Percentiles rank a stretch among this genome's conserved stretches.
phyloP scores from a whole-genome alignment of 257 asterid genomes.

The Penstemon barbatus region DNA sequence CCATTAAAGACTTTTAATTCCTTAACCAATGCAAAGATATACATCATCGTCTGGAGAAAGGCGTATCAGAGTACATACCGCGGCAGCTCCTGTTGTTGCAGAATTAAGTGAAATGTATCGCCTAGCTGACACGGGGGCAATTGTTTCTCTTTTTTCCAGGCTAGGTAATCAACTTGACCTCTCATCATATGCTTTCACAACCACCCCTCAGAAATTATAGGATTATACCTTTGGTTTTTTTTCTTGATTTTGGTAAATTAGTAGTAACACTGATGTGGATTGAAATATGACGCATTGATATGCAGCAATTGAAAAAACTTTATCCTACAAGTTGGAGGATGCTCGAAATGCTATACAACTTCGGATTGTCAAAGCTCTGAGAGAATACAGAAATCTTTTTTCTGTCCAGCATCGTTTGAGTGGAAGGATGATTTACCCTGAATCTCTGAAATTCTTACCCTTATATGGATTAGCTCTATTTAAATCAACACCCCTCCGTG shows the following conservation, averaged over 20 bases:
- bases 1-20: slow-evolving; percentile 12
- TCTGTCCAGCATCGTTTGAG: slow-evolving; percentile 90
- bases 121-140: slow-evolving; percentile 89
- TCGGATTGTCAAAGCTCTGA: slow-evolving; percentile 83
- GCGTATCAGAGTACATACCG: slow-evolving; percentile 96
- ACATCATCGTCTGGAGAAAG: slow-evolving; percentile 98
- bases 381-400: slow-evolving; percentile 89
- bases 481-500: slow-evolving; percentile 83
- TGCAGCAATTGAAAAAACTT: slow-evolving; percentile 93
- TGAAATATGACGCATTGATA: slow-evolving; percentile 23
- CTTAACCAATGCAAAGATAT: slow-evolving; percentile 71
- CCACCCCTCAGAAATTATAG: slow-evolving; percentile 12
- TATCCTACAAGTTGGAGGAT: slow-evolving; percentile 88
- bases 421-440: slow-evolving; percentile 92
- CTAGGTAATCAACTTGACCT: slow-evolving; percentile 60
- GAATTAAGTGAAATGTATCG: slow-evolving; percentile 96
- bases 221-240: background rate
- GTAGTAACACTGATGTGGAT: background rate
- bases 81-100: slow-evolving; percentile 94
- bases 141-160: slow-evolving; percentile 78
- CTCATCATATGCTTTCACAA: background rate
- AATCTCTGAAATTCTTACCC: slow-evolving; percentile 69
- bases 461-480: slow-evolving; percentile 69
- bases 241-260: background rate
- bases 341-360: slow-evolving; percentile 72